Base-by-base conservation (phyloP, 179 eudicot species). In the Corrigiola litoralis region DNA sequence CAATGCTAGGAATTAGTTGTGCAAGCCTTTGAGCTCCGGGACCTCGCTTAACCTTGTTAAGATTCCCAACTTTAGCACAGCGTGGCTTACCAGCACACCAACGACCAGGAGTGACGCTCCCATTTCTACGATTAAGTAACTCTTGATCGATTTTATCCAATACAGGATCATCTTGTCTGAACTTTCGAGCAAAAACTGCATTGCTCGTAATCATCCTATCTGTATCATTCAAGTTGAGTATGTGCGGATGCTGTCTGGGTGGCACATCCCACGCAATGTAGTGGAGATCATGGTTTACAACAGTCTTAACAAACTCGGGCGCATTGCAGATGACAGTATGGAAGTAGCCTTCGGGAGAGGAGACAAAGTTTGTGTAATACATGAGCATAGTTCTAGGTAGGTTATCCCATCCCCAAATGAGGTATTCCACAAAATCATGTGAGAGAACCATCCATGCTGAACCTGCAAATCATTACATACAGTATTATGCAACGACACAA, bases 361-460 rank as follows among this genome's bases (percentile, higher is more conserved):
- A 92, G 24, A 87, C 70, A 38, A 92, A 89, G 74, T 92, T 92
- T 20, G 98, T 36, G 75, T 92, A 85, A 78, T 92, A 92, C 98
- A 92, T 87, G 23, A 92, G 92, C 23, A 89, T 59, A 42, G 83
- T 83, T 75, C 98, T 79, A 0, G 98, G 98, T 65, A 92, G 83
- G 64, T 92, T 92, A 52, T 92, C 96, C 95, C 95, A 92, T 28
- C 98, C 98, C 92, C 88, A 85, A 44, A 89, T 77, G 4, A 73
- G 63, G 67, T 92, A 87, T 57, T 92, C 96, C 11, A 92, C 92
- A 17, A 92, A 92, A 7, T 86, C 64, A 13, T 87, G 96, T 1
- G 98, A 83, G 18, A 92, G 82, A 61, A 82, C 72, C 90, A 84
- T 87, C 98, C 98, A 92, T 20, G 98, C 98, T 8, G 98, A 92